Percentiles rank a stretch among this genome's conserved stretches.
Conservation (phyloP, 768 basidiomycete species). For the Agrocybe pediades region DNA sequence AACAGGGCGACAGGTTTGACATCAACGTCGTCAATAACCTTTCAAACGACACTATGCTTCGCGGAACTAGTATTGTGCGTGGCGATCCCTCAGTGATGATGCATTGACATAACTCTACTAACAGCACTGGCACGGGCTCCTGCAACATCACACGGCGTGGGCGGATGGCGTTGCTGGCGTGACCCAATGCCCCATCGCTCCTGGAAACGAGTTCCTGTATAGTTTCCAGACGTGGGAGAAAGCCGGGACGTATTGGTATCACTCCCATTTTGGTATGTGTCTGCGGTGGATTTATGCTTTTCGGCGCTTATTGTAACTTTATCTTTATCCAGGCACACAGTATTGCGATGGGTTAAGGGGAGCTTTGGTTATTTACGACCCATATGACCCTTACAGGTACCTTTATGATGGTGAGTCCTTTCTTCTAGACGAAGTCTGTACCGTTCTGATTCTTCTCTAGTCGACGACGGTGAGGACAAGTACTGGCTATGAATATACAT, state of each 20-base stretch:
- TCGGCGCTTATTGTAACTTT: conserved; percentile 6
- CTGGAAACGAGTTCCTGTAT: conserved; percentile 40
- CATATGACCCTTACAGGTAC: conserved; percentile 31
- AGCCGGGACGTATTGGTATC: conserved; percentile 46
- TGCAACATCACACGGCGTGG: conserved; percentile 32
- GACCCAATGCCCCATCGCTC: conserved; percentile 42
- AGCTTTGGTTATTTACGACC: conserved; percentile 47
- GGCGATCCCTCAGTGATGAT: not conserved
- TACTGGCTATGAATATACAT: not conserved
- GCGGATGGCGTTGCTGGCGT: conserved; percentile 39
- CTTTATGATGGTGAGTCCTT: conserved; percentile 2
- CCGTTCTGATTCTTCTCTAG: not conserved
- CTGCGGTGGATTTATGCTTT: not conserved
- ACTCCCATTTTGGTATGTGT: conserved; percentile 27
- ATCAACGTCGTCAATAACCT: conserved; percentile 41
- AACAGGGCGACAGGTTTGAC: conserved; percentile 38
- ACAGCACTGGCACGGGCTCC: conserved; percentile 46
- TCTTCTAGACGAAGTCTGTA: conserved; percentile 15
- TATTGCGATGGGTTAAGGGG: conserved; percentile 60
- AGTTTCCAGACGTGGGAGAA: conserved; percentile 33
- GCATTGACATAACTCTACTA: not conserved
- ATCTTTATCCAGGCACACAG: conserved; percentile 33
- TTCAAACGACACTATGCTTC: conserved; percentile 33
- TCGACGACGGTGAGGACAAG: conserved; percentile 39
- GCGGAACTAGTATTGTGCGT: conserved; percentile 24